Evolutionary conservation across 768 basidiomycete genomes (phyloP), one percentile per base, ranked within the genome.

Genomic region (Amanita pseudoporphyria): DNA sequence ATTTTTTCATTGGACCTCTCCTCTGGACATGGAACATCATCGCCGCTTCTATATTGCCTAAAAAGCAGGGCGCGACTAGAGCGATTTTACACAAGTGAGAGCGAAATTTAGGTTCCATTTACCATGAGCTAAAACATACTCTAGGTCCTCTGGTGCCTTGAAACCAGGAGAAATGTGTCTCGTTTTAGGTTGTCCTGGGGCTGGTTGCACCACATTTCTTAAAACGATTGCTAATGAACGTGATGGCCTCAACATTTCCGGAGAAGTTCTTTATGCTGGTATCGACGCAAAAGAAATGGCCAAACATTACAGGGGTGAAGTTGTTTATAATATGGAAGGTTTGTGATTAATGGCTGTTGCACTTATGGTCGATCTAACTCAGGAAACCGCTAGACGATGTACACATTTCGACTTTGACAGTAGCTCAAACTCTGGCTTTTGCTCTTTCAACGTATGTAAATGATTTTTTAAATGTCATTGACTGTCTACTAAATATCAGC

Each of bases 101-200:
- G 39, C 33, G 12, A 39, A 47, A 35, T 30, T 36, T 22, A 28
- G 10, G 38, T 2, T 35, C 22, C 9, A 13, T 26, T 21, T 19
- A 36, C 26, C 37, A 37, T 16, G 37, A 16, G n/a, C 47, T 57
- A 14, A 50, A 18, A 7, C 21, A 49, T 28, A 21, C 30, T 30
- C 26, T 49, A 81, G 81, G 53, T 76, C 76, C 18, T 81, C 79
- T 6, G 89, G 87, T 35, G 68, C 81, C 14, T 64, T 89, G 35
- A 81, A 84, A 54, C 78, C 86, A 0, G 82, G 88, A 14, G 84
- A 93, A 71, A 92, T 93, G 89, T 83, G 87, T 59, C 74, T 91
- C 5, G 87, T 87, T 19, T 71, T 87, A 10, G 90, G 90, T 16
- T 82, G 87, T 48, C 90, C 90, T 4, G 86, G 84, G 1, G 76